Conservation (phyloP, 352 stramenopile genomes). For the Globisporangium nunn region DNA sequence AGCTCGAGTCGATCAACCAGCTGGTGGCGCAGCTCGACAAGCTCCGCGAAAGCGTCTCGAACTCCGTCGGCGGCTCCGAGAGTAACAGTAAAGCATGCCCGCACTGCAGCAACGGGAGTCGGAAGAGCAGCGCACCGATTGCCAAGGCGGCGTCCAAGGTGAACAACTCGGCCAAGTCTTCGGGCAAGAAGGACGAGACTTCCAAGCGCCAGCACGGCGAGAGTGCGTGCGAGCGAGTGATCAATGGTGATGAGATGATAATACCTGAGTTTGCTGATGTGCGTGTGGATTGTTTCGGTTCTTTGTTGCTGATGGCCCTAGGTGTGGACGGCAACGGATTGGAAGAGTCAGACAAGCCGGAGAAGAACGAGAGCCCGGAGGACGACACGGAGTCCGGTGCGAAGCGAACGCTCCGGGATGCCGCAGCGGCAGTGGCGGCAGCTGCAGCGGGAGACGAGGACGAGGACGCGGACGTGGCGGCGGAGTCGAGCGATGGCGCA, state of each 20-base stretch:
- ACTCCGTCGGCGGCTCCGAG: background rate
- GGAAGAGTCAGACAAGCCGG: slow-evolving; percentile 16
- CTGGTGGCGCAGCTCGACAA: slow-evolving; percentile 73
- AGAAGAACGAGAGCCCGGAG: slow-evolving; percentile 12
- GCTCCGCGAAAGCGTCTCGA: slow-evolving; percentile 32
- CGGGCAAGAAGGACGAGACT: slow-evolving; percentile 18
- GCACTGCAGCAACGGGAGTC: slow-evolving; percentile 16
- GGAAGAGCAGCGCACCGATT: slow-evolving; percentile 13
- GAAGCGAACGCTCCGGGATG: background rate
- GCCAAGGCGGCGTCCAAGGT: slow-evolving; percentile 17
- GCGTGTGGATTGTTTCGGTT: background rate
- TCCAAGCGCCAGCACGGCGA: slow-evolving; percentile 20
- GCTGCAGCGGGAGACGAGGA: slow-evolving; percentile 19
- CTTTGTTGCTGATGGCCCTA: background rate
- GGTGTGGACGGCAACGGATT: slow-evolving; percentile 15
- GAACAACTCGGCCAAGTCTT: slow-evolving; percentile 10
- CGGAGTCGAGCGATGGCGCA: slow-evolving; percentile 43
- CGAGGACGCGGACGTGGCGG: slow-evolving; percentile 34
- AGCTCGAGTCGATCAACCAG: slow-evolving; percentile 79
- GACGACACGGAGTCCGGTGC: slow-evolving; percentile 10
- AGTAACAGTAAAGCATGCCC: slow-evolving; percentile 17
- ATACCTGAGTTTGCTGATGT: background rate
- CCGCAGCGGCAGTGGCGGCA: slow-evolving; percentile 1
- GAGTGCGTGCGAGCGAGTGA: slow-evolving; percentile 16
- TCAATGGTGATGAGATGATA: too few relatives aligned